Conservation (phyloP, 495 filamentous ascomycete genomes). For the Xylaria castorea region DNA sequence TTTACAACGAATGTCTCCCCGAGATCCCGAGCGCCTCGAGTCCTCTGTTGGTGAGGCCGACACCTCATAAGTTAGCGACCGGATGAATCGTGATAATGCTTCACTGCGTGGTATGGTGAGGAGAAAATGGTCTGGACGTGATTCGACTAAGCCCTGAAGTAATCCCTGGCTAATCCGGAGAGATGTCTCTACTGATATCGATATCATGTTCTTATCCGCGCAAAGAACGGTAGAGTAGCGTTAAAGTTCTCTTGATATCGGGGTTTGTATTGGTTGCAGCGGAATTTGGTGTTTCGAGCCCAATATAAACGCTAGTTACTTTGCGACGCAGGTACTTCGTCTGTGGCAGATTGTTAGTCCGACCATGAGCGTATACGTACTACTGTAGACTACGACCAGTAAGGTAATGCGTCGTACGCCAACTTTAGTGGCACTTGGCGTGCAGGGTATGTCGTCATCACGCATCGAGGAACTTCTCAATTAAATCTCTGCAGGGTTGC, state of each 20-base stretch:
- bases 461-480: background rate
- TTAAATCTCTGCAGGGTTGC: background rate
- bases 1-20: background rate
- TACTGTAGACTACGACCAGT: background rate
- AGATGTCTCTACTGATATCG: background rate
- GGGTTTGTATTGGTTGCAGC: background rate
- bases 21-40: background rate
- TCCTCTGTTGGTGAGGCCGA: background rate
- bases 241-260: background rate
- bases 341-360: background rate
- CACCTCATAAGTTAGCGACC: background rate
- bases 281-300: background rate
- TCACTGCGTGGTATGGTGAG: background rate
- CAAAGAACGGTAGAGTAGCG: background rate
- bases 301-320: background rate
- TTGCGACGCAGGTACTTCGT: background rate
- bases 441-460: conserved; percentile 4
- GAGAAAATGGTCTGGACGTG: background rate
- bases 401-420: background rate
- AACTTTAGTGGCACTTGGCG: conserved; percentile 8
- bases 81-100: background rate
- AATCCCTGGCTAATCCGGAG: background rate
- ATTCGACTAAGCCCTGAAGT: background rate
- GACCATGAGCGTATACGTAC: background rate
- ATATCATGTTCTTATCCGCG: background rate